A percentile compares a stretch with the other conserved stretches of the same genome.
phyloP scores from a whole-genome alignment of 345 rosid genomes.

The Ailanthus altissimus region DNA sequence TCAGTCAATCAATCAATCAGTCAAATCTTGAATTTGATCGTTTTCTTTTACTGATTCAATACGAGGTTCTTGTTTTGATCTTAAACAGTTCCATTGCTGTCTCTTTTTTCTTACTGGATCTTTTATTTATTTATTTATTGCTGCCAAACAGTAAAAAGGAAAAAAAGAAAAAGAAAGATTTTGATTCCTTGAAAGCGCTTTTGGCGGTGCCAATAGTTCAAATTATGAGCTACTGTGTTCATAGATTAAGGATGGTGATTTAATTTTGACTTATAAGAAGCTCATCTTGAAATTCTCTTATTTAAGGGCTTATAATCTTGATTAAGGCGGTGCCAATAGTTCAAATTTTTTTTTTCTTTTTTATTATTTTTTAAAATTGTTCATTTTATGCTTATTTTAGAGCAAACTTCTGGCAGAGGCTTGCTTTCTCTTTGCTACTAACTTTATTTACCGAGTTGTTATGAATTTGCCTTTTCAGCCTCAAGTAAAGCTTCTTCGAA shows the following conservation, averaged over 20 bases:
- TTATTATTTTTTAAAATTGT: neutral
- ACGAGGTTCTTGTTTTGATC: neutral
- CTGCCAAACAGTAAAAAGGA: neutral
- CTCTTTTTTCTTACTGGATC: too few species aligned
- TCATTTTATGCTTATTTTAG: neutral
- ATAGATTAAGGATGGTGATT: neutral
- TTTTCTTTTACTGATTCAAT: neutral
- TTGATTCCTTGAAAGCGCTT: neutral
- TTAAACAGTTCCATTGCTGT: neutral
- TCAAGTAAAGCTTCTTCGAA: constrained; percentile 84
- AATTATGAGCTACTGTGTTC: neutral
- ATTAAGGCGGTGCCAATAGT: too few species aligned
- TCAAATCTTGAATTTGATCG: neutral
- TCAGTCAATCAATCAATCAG: neutral
- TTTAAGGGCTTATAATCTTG: neutral
- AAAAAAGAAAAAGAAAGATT: too few species aligned
- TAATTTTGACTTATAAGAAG: neutral
- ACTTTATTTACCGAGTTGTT: too few species aligned
- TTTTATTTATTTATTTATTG: neutral
- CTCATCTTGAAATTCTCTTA: neutral
- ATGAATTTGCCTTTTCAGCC: constrained; percentile 44
- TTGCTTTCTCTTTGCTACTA: too few species aligned
- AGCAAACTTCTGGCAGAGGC: too few species aligned
- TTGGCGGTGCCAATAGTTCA: neutral
- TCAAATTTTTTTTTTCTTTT: neutral